These are phyloP conservation scores for Calonectria pseudoturangicola DNA, from an alignment of 2,329 filamentous ascomycete species.

Conservation along the genomic window DNA sequence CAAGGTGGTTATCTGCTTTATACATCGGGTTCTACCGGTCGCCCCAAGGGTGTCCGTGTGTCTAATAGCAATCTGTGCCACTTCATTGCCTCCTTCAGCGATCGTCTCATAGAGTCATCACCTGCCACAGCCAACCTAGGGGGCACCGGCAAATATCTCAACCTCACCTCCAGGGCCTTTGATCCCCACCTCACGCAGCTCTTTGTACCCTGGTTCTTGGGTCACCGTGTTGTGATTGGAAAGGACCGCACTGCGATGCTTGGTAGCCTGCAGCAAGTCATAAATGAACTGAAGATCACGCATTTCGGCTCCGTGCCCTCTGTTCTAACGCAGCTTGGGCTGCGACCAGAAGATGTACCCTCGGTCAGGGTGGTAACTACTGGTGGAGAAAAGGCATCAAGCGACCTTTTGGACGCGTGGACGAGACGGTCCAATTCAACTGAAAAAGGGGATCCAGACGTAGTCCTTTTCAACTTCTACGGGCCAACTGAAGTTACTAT, in stretches of 20 bases:
- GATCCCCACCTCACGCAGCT: constrained; percentile 6
- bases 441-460: neutral
- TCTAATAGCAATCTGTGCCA: constrained; percentile 12
- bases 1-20: constrained; percentile 10
- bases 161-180: constrained; percentile 8
- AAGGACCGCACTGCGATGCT: constrained; percentile 12
- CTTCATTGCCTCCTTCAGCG: neutral
- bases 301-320: constrained; percentile 15
- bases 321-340: neutral
- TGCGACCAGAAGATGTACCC: neutral
- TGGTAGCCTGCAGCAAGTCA: constrained; percentile 1
- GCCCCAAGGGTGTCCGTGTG: constrained; percentile 1
- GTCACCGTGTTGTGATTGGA: constrained; percentile 9
- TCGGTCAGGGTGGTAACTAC: constrained; percentile 6
- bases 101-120: neutral
- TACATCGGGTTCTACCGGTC: neutral
- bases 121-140: neutral
- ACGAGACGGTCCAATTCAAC: neutral
- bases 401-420: constrained; percentile 9
- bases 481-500: constrained; percentile 4
- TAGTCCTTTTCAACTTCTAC: constrained; percentile 13
- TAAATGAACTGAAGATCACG: neutral
- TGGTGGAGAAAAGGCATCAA: constrained; percentile 20
- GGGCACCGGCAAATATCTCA: constrained; percentile 1
- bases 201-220: constrained; percentile 1